phyloP scores from a whole-genome alignment of 257 asterid species.

The Primulina eburnea region DNA sequence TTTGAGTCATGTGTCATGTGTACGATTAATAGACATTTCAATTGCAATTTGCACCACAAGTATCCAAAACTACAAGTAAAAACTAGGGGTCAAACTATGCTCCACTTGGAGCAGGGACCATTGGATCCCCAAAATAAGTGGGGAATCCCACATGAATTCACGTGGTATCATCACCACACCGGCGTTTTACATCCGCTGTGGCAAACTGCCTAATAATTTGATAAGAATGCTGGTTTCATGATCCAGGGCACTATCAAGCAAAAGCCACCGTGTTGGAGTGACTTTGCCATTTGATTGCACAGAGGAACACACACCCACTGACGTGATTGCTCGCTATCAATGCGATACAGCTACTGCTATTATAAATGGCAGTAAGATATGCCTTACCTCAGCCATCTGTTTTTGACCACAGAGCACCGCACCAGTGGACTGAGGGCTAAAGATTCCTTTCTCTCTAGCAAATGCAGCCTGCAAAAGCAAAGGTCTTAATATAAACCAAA shows the following conservation, averaged over 20 bases:
- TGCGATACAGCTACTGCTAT: neutral
- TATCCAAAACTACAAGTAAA: neutral
- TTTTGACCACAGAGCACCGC: slow-evolving; percentile 91
- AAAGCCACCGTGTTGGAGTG: neutral
- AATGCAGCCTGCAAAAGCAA: slow-evolving; percentile 70
- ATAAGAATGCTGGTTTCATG: neutral
- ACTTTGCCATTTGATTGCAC: neutral
- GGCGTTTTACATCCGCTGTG: neutral
- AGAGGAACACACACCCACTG: neutral
- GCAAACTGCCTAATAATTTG: neutral
- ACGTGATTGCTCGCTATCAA: neutral
- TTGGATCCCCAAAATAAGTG: neutral
- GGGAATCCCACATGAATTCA: neutral
- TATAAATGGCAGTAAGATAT: slow-evolving; percentile 8
- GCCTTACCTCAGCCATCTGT: slow-evolving; percentile 85
- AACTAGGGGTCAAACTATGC: neutral
- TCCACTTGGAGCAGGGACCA: neutral
- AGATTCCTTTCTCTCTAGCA: slow-evolving; percentile 60
- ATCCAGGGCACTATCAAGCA: neutral
- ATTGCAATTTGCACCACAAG: neutral
- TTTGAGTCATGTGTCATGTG: neutral
- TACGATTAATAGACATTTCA: neutral
- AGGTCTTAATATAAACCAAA: neutral
- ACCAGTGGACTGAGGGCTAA: slow-evolving; percentile 63
- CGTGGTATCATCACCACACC: neutral